Percentiles rank a stretch among this genome's conserved stretches.
These are phyloP conservation scores for Hymenoscyphus occultus DNA, from an alignment of 2,329 filamentous ascomycete genomes.

Conservation along the genomic window DNA sequence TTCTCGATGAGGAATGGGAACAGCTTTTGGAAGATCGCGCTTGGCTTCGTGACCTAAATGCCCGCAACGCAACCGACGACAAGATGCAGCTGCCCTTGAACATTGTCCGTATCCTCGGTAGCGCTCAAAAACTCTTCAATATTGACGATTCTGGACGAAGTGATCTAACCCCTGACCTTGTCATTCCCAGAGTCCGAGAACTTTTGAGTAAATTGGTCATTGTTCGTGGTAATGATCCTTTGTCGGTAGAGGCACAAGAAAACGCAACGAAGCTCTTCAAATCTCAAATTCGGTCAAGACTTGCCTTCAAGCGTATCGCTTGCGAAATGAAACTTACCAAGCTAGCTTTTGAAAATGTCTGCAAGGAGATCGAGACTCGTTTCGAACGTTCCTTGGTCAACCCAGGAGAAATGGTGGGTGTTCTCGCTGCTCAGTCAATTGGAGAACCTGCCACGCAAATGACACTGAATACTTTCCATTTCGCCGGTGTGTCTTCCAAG, in stretches of 20 bases:
- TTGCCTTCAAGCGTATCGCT: slow-evolving; percentile 91
- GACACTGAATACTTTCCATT: slow-evolving; percentile 99
- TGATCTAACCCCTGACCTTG: slow-evolving; percentile 83
- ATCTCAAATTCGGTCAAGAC: slow-evolving; percentile 79
- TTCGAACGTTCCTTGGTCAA: slow-evolving; percentile 84
- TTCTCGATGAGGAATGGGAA: slow-evolving; percentile 87
- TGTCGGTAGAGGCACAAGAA: slow-evolving; percentile 82
- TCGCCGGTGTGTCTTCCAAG: slow-evolving; percentile 99
- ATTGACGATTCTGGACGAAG: slow-evolving; percentile 83
- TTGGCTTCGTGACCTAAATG: slow-evolving; percentile 68
- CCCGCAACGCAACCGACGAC: slow-evolving; percentile 70
- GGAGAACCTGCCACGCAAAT: slow-evolving; percentile 98
- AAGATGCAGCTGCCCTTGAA: slow-evolving; percentile 92
- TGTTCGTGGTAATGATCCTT: slow-evolving; percentile 77
- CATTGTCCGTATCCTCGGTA: slow-evolving; percentile 84
- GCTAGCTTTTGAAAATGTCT: slow-evolving; percentile 85
- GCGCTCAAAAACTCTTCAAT: slow-evolving; percentile 84
- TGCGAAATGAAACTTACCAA: slow-evolving; percentile 83
- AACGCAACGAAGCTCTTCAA: slow-evolving; percentile 93
- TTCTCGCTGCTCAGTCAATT: slow-evolving; percentile 95
- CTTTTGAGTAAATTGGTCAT: slow-evolving; percentile 76
- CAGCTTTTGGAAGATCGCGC: slow-evolving; percentile 70
- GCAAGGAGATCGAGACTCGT: slow-evolving; percentile 85
- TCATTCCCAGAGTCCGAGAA: slow-evolving; percentile 73
- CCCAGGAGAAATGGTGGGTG: slow-evolving; percentile 98